phyloP scores from a whole-genome alignment of 768 basidiomycete genomes.

The Panus rudis region DNA sequence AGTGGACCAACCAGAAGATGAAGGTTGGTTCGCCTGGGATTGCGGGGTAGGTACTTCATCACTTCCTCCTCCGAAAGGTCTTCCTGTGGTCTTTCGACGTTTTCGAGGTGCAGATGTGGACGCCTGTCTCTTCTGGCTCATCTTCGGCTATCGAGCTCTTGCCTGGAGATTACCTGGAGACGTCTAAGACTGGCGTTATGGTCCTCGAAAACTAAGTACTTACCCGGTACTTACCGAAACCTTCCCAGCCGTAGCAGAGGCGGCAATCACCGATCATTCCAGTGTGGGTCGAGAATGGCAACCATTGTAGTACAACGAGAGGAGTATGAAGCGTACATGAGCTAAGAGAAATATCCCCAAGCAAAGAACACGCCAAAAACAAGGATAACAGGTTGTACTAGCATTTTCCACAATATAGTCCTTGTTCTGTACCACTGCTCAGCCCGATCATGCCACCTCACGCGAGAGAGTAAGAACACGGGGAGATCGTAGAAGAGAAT shows the following conservation, averaged over 20 bases:
- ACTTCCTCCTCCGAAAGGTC: not conserved
- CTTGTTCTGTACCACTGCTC: constrained; percentile 22
- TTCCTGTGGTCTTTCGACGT: not conserved
- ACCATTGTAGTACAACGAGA: no score
- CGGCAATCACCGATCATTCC: no score
- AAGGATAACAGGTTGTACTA: constrained; percentile 33
- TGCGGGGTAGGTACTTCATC: constrained; percentile 34
- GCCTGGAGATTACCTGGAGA: no score
- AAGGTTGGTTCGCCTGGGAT: constrained; percentile 32
- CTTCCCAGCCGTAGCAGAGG: no score
- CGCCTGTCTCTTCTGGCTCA: not conserved
- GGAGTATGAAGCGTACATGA: no score
- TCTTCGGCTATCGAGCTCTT: no score
- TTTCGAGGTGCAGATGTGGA: not conserved
- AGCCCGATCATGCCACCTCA: constrained; percentile 14
- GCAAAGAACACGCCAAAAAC: no score
- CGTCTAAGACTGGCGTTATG: no score
- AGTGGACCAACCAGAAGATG: constrained; percentile 45
- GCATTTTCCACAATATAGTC: constrained; percentile 33
- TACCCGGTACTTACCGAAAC: no score
- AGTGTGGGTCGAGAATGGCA: no score
- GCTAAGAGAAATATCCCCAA: no score
- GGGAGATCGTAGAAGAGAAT: constrained; percentile 16
- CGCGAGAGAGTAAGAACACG: constrained; percentile 7
- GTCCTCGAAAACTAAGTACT: no score